Conservation (phyloP, 1,284 basidiomycete genomes). For the Trametes sp. region DNA sequence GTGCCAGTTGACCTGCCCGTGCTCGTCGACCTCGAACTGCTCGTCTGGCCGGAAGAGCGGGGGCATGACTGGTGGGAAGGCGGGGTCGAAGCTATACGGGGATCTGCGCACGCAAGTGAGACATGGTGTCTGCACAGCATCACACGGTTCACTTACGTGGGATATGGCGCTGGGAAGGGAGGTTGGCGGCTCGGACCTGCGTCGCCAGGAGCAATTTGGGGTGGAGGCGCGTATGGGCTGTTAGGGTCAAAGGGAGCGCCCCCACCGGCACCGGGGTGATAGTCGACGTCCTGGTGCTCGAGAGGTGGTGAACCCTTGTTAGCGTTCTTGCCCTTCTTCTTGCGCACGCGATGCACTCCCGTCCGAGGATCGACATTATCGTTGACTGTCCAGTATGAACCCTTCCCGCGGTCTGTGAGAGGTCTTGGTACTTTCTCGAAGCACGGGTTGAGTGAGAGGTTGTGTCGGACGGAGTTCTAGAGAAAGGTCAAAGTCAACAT, state of each 20-base stretch:
- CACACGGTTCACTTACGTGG: slow-evolving; percentile 49
- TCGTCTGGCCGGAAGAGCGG: slow-evolving; percentile 69
- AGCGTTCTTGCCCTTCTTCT: slow-evolving; percentile 75
- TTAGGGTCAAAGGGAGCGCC: slow-evolving; percentile 56
- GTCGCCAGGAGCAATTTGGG: slow-evolving; percentile 63
- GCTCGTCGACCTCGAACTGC: slow-evolving; percentile 74
- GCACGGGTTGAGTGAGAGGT: slow-evolving; percentile 91
- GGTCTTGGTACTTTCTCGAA: slow-evolving; percentile 92
- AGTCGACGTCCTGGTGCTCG: slow-evolving; percentile 59
- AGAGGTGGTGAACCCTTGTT: slow-evolving; percentile 46
- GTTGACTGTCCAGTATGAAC: slow-evolving; percentile 89
- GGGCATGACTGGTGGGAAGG: slow-evolving; percentile 66
- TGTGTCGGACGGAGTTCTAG: slow-evolving; percentile 94
- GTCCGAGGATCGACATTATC: slow-evolving; percentile 87
- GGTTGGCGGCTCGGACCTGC: slow-evolving; percentile 63
- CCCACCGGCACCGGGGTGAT: slow-evolving; percentile 51
- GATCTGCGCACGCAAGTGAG: slow-evolving; percentile 2
- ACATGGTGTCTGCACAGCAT: background rate
- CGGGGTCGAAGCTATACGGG: slow-evolving; percentile 65
- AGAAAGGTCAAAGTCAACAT: background rate
- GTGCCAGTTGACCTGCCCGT: slow-evolving; percentile 82
- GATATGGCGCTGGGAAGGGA: slow-evolving; percentile 59
- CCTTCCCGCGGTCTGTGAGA: slow-evolving; percentile 86
- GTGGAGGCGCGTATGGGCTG: slow-evolving; percentile 59
- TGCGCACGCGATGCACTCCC: slow-evolving; percentile 83